These are phyloP conservation scores for Cutaneotrichosporon cyanovorans DNA, from an alignment of 1,284 basidiomycete species.

Conservation along the genomic window DNA sequence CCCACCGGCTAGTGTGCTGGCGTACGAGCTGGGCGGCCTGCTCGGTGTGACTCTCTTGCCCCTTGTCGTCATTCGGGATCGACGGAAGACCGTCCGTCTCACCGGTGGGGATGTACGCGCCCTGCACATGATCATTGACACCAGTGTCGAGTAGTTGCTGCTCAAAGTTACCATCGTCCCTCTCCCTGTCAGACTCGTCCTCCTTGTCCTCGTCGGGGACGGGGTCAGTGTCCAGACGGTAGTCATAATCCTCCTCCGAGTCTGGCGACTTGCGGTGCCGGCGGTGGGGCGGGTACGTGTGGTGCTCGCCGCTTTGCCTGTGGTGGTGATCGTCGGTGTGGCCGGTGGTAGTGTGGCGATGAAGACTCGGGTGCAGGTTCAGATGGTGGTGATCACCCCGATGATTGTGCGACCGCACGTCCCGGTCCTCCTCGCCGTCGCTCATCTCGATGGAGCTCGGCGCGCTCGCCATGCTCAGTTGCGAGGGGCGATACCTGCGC, in stretches of 20 bases:
- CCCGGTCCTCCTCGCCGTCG: neutral
- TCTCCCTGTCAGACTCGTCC: neutral
- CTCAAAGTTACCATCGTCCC: slow-evolving; percentile 6
- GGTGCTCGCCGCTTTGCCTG: no score
- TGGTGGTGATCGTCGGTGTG: no score
- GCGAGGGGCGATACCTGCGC: slow-evolving; percentile 9
- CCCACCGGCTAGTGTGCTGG: slow-evolving; percentile 43
- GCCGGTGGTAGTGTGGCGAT: no score
- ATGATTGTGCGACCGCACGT: no score
- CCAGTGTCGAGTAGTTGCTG: slow-evolving; percentile 23
- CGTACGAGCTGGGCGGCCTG: slow-evolving; percentile 43
- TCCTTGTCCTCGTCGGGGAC: slow-evolving; percentile 8
- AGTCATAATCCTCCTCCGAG: slow-evolving; percentile 41
- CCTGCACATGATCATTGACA: slow-evolving; percentile 26
- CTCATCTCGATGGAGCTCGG: neutral
- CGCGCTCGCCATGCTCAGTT: slow-evolving; percentile 19
- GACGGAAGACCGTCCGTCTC: slow-evolving; percentile 48
- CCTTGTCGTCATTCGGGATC: slow-evolving; percentile 21
- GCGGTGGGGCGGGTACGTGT: neutral
- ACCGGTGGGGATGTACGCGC: slow-evolving; percentile 43
- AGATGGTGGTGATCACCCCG: neutral
- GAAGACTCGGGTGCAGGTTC: neutral
- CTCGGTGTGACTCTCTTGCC: slow-evolving; percentile 16
- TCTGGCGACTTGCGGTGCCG: neutral
- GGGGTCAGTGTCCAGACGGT: slow-evolving; percentile 38